Base-by-base conservation (phyloP, 1,284 basidiomycete genomes). In the Cryptococcus sp. region DNA sequence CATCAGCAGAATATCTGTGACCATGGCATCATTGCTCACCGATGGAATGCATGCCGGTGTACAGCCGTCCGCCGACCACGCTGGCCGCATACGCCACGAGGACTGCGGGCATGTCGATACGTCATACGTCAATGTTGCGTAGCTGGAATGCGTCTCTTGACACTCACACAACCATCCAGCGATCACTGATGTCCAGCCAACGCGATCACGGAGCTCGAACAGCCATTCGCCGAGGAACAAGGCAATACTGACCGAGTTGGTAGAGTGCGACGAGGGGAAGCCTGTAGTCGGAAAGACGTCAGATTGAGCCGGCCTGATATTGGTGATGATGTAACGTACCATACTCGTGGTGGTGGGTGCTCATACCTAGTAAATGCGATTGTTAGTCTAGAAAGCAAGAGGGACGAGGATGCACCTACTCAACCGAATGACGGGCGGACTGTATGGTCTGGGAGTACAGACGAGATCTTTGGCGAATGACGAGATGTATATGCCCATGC, bases 231-330 rank as follows among this genome's bases (percentile, higher is more conserved):
- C 72, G 16, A 90, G 80, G 75, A 88, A 90, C 4, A 95, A 82
- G 0, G 91, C 92, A 64, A 95, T 90, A 40, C 91, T 92, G 55
- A 93, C 85, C 50, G 87, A 86, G 75, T 95, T 97, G 1, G 94
- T 93, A 1, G 92, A 91, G 73, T 99, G 95, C 0, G 94, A 97
- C 0, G 93, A 97, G 0, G 93, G 94, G 73, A 98, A 97, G 17
- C 95, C 94, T 72, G 93, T n/a, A 22, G n/a, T n/a, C n/a, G n/a
- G n/a, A n/a, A 31, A 22, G 39, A 11, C 11, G 39, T 41, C 39
- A 41, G 39, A 11, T 11, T 41, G 11, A 41, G 39, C n/a, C 11
- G n/a, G 39, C 11, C 39, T 41, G 39, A 17, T 39, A 15, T 27
- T 42, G 23, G 1, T n/a, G n/a, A 19, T 48, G 10, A 53, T 27